Evolutionary conservation across 768 basidiomycete species (phyloP).

Genomic region (Russula sp.): DNA sequence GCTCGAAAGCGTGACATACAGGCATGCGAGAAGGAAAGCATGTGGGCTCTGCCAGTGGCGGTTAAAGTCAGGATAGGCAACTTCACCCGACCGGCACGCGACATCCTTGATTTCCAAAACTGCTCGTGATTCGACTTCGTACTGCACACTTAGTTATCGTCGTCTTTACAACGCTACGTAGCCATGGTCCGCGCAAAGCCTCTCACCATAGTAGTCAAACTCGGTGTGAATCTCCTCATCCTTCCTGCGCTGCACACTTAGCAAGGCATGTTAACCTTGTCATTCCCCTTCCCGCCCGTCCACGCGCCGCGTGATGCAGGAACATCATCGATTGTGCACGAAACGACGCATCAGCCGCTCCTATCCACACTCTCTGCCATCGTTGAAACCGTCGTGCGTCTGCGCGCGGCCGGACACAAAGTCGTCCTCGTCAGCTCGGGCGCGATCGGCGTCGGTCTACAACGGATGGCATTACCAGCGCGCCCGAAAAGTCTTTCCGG

Average conservation of each 20-base stretch:
- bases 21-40: too few relatives aligned
- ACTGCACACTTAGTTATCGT: not conserved
- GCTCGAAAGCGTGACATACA: too few relatives aligned
- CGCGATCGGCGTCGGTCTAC: slow-evolving; percentile 93
- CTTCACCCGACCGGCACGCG: too few relatives aligned
- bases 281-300: not conserved
- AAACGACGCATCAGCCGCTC: slow-evolving; percentile 86
- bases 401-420: slow-evolving; percentile 80
- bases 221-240: slow-evolving; percentile 26
- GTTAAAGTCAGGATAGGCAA: too few relatives aligned
- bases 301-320: slow-evolving; percentile 39
- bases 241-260: not conserved
- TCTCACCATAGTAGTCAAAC: slow-evolving; percentile 29
- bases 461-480: slow-evolving; percentile 79
- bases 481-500: slow-evolving; percentile 81
- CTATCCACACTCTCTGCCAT: slow-evolving; percentile 87
- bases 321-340: slow-evolving; percentile 94
- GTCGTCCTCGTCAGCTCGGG: slow-evolving; percentile 95
- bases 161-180: not conserved
- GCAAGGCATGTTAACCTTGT: not conserved
- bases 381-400: slow-evolving; percentile 81
- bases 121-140: too few relatives aligned
- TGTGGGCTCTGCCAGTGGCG: too few relatives aligned
- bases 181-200: slow-evolving; percentile 15
- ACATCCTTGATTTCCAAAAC: too few relatives aligned